Percentiles rank a stretch among this genome's conserved stretches.
These are phyloP conservation scores for Magnaporthiopsis rhizophila DNA, from an alignment of 2,329 filamentous ascomycete species.

Conservation along the genomic window DNA sequence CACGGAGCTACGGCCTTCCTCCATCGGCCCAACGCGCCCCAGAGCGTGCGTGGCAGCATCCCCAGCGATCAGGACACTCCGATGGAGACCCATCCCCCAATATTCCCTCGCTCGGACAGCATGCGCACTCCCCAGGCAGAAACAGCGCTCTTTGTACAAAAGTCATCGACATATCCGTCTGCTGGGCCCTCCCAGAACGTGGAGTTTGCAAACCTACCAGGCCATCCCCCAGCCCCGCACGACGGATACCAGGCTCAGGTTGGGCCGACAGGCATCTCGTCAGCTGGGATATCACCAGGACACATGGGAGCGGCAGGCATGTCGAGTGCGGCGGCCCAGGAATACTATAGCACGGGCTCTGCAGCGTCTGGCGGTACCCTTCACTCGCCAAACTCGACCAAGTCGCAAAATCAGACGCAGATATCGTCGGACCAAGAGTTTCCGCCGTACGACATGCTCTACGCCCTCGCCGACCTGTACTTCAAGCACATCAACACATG, in stretches of 20 bases:
- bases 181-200: constrained; percentile 31
- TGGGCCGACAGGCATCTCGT: constrained; percentile 4
- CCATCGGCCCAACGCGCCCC: constrained; percentile 21
- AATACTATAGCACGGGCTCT: constrained; percentile 33
- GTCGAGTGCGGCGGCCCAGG: constrained; percentile 35
- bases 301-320: constrained; percentile 26
- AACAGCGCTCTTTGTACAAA: constrained; percentile 53
- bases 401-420: constrained; percentile 39
- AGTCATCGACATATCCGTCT: constrained; percentile 41
- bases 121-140: constrained; percentile 48
- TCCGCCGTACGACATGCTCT: constrained; percentile 67
- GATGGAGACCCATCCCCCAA: constrained; percentile 30
- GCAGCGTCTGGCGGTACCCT: neutral
- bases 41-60: constrained; percentile 41
- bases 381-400: constrained; percentile 29
- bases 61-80: constrained; percentile 49
- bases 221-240: constrained; percentile 36
- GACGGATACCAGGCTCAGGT: constrained; percentile 41
- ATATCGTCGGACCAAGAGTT: constrained; percentile 55
- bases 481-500: constrained; percentile 76
- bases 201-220: constrained; percentile 39
- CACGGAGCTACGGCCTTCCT: constrained; percentile 13
- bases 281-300: constrained; percentile 13
- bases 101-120: constrained; percentile 42
- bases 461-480: constrained; percentile 65